These are phyloP conservation scores for Tuber calosporum DNA, from an alignment of 495 filamentous ascomycete genomes.

Conservation along the genomic window DNA sequence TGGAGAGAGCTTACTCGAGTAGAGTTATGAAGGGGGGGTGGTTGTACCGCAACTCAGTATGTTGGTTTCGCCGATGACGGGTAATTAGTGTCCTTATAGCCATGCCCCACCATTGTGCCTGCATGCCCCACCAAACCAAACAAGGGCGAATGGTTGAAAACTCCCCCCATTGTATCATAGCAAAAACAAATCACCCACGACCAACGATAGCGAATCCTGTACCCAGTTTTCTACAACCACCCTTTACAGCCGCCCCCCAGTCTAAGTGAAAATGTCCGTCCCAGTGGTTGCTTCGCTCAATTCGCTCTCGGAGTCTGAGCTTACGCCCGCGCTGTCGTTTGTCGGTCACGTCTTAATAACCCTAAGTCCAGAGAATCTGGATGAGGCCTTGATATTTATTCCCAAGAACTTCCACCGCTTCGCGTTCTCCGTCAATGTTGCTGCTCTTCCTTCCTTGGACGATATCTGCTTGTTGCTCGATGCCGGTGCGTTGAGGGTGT, in stretches of 20 bases:
- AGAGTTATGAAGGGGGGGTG: neutral
- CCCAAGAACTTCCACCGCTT: slow-evolving; percentile 40
- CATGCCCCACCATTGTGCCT: neutral
- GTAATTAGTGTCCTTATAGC: slow-evolving; percentile 7
- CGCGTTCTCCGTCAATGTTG: slow-evolving; percentile 69
- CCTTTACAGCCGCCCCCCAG: no score
- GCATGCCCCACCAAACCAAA: neutral
- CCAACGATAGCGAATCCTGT: neutral
- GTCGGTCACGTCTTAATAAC: slow-evolving; percentile 69
- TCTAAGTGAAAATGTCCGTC: slow-evolving; percentile 22
- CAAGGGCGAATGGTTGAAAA: no score
- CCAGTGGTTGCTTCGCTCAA: slow-evolving; percentile 30
- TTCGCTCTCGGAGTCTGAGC: slow-evolving; percentile 43
- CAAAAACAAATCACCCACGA: neutral
- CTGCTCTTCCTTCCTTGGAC: slow-evolving; percentile 56
- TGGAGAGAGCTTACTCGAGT: neutral
- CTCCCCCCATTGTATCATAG: no score
- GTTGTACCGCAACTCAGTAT: neutral
- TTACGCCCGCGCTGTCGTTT: slow-evolving; percentile 54
- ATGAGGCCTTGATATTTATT: slow-evolving; percentile 60
- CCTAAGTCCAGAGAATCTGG: slow-evolving; percentile 52
- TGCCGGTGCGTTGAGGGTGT: slow-evolving; percentile 77
- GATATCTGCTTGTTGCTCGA: slow-evolving; percentile 76
- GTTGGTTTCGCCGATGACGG: neutral
- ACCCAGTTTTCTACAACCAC: neutral